Evolutionary conservation across 2,329 filamentous ascomycete genomes (phyloP), one percentile per base, ranked within the genome.

Genomic region (Diaporthe sp.): DNA sequence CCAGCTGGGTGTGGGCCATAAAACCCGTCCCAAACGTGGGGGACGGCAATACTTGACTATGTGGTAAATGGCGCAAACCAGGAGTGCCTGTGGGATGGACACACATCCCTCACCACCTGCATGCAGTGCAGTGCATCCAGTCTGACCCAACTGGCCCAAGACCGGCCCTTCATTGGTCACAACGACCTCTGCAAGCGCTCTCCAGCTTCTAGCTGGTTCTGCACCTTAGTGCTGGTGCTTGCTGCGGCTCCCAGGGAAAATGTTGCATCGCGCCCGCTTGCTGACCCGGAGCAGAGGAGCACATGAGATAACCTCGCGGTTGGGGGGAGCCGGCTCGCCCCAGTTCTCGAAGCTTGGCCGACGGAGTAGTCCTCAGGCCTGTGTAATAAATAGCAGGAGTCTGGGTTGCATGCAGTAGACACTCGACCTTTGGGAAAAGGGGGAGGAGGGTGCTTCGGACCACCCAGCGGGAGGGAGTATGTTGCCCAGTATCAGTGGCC

Each of bases 31-130:
- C 22, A 53, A 42, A 69, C 65, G 65, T 69, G 65, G 65, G 65
- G 65, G 49, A 68, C 31, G 13, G 65, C n/a, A 69, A 28, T 25
- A 55, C 22, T 51, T 28, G 19, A 22, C n/a, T 37, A 13, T 55
- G 31, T 69, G 65, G 65, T 68, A 68, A 69, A 69, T 69, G 65
- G 65, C 65, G 65, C 65, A 69, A 31, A 42, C 65, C 46, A 69
- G 65, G 65, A 69, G 65, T 69, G 65, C 65, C 65, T 69, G 65
- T 39, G 65, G 65, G 65, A 69, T 51, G 44, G n/a, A 13, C 9
- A 51, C 62, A 42, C 34, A 39, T 42, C 34, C 34, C n/a, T 22
- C 22, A 69, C 34, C 49, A 55, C 46, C 25, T 68, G 46, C 46
- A 69, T 69, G 49, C 49, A 42, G 46, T 55, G 65, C 65, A 31